Evolutionary conservation across 192 early-diverging fungal species (phyloP).

Genomic region (Coemansia sp.): DNA sequence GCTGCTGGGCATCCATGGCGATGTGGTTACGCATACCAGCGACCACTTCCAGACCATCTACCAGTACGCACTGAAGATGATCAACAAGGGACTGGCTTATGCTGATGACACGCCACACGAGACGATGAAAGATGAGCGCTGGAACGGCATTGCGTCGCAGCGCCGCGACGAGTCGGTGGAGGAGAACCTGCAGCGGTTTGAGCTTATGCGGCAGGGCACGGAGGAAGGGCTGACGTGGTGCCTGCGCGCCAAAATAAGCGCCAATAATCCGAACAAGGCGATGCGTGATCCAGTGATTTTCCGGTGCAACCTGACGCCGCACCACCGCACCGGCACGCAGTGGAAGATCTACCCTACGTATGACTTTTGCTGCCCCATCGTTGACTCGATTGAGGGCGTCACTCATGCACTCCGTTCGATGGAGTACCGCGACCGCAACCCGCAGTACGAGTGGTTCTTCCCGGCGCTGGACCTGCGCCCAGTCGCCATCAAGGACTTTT

Average conservation of each 20-base stretch:
- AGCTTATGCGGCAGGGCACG: conserved; percentile 88
- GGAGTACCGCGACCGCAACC: conserved; percentile 98
- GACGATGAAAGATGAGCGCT: conserved; percentile 87
- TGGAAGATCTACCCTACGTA: conserved; percentile 99
- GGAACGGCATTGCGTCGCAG: conserved; percentile 75
- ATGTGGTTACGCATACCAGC: conserved; percentile 82
- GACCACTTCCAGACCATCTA: conserved; percentile 90
- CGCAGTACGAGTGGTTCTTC: conserved; percentile 96
- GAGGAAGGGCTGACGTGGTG: conserved; percentile 79
- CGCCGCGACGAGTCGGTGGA: conserved; percentile 83
- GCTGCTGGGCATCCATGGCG: conserved; percentile 81
- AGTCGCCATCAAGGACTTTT: conserved; percentile 94
- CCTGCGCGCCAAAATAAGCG: conserved; percentile 94
- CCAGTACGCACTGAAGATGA: conserved; percentile 79
- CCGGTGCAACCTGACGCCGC: conserved; percentile 84
- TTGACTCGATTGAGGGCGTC: conserved; percentile 95
- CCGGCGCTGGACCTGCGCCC: conserved; percentile 79
- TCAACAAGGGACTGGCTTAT: conserved; percentile 87
- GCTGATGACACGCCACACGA: conserved; percentile 87
- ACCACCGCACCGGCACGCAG: conserved; percentile 84
- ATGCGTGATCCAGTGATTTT: conserved; percentile 97
- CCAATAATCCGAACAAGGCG: conserved; percentile 83
- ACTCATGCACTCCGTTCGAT: conserved; percentile 96
- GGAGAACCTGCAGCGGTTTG: conserved; percentile 86
- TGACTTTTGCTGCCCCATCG: conserved; percentile 97